phyloP scores from a whole-genome alignment of 2,329 filamentous ascomycete genomes.

The Xylaria sp. region DNA sequence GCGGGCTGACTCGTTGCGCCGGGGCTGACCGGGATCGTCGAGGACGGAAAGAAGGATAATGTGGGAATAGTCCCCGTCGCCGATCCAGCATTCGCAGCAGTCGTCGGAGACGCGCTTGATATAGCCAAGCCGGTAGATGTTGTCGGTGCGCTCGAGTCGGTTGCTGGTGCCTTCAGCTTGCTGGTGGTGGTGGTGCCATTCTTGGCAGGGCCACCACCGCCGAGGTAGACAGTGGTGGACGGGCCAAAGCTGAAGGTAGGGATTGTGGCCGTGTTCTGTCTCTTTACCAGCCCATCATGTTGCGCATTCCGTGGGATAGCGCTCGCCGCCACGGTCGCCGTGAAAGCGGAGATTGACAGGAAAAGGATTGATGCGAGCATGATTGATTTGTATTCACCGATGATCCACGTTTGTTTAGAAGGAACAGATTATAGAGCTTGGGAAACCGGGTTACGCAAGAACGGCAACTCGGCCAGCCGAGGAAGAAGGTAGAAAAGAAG shows the following conservation, averaged over 20 bases:
- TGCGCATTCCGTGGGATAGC: constrained; percentile 17
- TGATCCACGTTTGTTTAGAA: background rate
- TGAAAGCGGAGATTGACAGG: constrained; percentile 20
- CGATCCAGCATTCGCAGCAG: background rate
- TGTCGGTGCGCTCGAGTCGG: background rate
- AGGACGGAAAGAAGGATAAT: constrained; percentile 28
- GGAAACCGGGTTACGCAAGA: constrained; percentile 24
- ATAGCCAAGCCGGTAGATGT: background rate
- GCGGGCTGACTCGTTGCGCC: constrained; percentile 11
- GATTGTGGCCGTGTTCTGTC: constrained; percentile 27
- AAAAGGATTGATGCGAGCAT: constrained; percentile 26
- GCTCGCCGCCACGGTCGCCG: constrained; percentile 18
- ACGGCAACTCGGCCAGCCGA: constrained; percentile 32
- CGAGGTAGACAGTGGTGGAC: constrained; percentile 20
- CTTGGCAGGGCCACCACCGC: background rate
- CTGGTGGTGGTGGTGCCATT: constrained; percentile 3
- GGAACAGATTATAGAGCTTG: background rate
- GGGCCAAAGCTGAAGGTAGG: constrained; percentile 28
- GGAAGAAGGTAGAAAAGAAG: constrained; percentile 1
- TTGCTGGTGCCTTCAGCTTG: background rate
- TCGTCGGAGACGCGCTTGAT: constrained; percentile 1
- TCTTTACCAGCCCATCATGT: constrained; percentile 10
- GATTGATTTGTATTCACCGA: background rate
- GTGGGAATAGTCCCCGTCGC: constrained; percentile 26
- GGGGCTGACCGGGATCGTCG: constrained; percentile 16